Base-by-base conservation (phyloP, 345 rosid genomes). In the Brassica incana region DNA sequence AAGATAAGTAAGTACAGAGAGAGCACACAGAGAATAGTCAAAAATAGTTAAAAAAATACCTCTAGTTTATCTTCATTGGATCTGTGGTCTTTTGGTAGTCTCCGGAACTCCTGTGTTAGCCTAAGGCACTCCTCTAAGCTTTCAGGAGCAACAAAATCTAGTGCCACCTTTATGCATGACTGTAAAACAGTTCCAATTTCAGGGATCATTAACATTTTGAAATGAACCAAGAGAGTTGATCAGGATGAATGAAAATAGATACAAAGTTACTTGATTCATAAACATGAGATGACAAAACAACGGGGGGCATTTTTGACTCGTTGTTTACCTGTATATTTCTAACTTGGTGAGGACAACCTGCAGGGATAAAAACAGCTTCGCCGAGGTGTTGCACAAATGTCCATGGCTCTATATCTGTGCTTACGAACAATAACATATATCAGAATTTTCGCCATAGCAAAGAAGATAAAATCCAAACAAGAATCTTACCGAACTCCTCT, bases 141-240 rank as follows among this genome's bases (percentile, higher is more conserved):
- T 73, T 87, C 92, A 10, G 94, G 94, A 52, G 94, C 86, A 30
- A 88, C 90, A 40, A 90, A 90, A 75, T 86, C 92, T 9, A 81
- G 76, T 43, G 90, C 94, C 56, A 90, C 92, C 81, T 90, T 90
- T 65, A 87, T 90, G 70, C 94, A 90, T 1, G 92, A 90, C 92
- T 90, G 86, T 52, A 12, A 23, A 58, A 64, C 61, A 69, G 16
- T 43, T 38, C 15, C 2, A 18, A 7, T 9, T 58, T 23, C 2
- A 58, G 18, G 18, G 7, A 66, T 30, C 77, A 65, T 1, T 78
- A 27, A 72, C 36, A 33, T 20, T 45, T 67, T 11, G 15, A 62
- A 18, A 29, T 36, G 29, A 73, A 11, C 43, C n/a, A 36, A 66
- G 29, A 66, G 8, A 36, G 18, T 8, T 25, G 15, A 72, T 36